These are phyloP conservation scores for Naganishia vishniacii DNA, from an alignment of 768 basidiomycete genomes.

Conservation along the genomic window DNA sequence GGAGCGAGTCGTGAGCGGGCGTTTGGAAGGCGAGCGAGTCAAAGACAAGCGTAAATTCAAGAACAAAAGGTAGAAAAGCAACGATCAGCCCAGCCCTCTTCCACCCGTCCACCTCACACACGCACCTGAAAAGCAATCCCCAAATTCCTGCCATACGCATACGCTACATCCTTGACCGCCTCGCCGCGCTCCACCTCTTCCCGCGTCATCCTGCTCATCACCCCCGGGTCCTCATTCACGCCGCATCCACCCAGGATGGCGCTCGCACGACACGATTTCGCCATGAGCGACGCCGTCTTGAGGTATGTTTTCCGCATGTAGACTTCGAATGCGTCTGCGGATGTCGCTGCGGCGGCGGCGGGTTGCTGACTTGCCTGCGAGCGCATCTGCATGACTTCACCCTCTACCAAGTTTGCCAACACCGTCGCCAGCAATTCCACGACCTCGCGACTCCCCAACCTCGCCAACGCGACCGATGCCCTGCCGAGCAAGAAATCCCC, in stretches of 20 bases:
- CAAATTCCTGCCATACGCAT: conserved; percentile 81
- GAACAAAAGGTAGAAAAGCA: too few species aligned
- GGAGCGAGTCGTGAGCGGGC: too few species aligned
- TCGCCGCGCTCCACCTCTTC: conserved; percentile 56
- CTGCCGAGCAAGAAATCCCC: conserved; percentile 94
- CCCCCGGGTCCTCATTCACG: conserved; percentile 24
- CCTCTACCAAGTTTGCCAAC: conserved; percentile 92
- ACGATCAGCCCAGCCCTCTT: too few species aligned
- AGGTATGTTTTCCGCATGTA: conserved; percentile 91
- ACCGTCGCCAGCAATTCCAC: conserved; percentile 89
- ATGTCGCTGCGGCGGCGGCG: conserved; percentile 42
- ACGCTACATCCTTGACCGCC: conserved; percentile 79
- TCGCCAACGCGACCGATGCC: conserved; percentile 75
- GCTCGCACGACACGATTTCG: conserved; percentile 75
- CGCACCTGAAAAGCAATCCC: conserved; percentile 93
- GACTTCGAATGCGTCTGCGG: conserved; percentile 51
- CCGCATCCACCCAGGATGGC: conserved; percentile 78
- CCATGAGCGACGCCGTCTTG: conserved; percentile 85
- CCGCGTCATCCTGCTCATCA: conserved; percentile 28
- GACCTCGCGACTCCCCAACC: conserved; percentile 80
- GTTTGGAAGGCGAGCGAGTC: not conserved
- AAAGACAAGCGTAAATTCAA: not conserved
- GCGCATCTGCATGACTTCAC: conserved; percentile 77
- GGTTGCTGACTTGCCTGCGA: conserved; percentile 27
- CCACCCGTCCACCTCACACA: too few species aligned